Conservation (phyloP, 176 grass and related monocot genomes). For the Musa acuminata region DNA sequence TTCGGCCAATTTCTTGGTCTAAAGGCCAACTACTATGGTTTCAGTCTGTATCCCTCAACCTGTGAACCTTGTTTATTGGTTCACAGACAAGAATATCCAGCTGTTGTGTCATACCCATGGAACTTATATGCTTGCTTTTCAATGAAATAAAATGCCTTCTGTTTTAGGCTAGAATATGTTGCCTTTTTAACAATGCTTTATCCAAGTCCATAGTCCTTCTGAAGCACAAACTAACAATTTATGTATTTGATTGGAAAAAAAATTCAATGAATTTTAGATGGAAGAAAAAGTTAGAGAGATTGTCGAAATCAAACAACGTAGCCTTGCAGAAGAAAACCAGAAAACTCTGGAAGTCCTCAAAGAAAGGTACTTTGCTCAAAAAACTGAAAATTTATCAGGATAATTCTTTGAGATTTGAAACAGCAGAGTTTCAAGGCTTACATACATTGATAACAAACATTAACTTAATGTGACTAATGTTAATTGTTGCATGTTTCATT, state of each 20-base stretch:
- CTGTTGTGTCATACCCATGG: neutral
- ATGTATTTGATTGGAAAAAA: constrained; percentile 8
- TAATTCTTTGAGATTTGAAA: neutral
- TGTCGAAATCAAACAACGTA: constrained; percentile 99
- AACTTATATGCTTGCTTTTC: neutral
- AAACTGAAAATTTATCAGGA: constrained; percentile 12
- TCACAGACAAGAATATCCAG: neutral
- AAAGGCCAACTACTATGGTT: neutral
- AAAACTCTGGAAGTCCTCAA: constrained; percentile 96
- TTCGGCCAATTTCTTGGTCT: neutral
- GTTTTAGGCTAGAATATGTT: neutral
- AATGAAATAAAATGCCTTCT: neutral
- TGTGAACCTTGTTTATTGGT: neutral
- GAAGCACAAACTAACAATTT: neutral
- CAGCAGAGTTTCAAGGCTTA: neutral
- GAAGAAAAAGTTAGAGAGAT: constrained; percentile 99
- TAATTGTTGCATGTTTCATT: neutral
- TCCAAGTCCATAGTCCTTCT: neutral
- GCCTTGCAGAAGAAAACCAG: constrained; percentile 95
- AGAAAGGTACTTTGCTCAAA: constrained; percentile 63
- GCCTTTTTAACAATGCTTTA: neutral
- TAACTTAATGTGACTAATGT: constrained; percentile 1
- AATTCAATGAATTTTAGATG: constrained; percentile 51
- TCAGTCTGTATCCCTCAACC: neutral
- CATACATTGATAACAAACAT: constrained; percentile 1